Evolutionary conservation across 2,329 filamentous ascomycete species (phyloP).

Genomic region (Diaporthe amygdali): DNA sequence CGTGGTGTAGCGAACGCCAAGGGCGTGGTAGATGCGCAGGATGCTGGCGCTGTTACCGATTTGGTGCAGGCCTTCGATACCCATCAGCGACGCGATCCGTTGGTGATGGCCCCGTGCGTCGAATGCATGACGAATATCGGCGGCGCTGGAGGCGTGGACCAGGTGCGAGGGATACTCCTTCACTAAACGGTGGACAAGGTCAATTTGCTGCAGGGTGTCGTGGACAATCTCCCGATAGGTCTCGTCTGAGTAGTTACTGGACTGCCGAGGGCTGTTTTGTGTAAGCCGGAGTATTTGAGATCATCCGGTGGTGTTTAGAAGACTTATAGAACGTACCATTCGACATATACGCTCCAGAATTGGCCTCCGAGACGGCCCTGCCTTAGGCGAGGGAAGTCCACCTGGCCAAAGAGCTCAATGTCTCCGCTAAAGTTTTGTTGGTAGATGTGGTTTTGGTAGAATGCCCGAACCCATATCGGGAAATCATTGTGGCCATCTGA

Average conservation of each 20-base stretch:
- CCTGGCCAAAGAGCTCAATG: slow-evolving; percentile 20
- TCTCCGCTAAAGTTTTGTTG: neutral
- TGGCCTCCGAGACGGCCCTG: slow-evolving; percentile 29
- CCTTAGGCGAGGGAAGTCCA: slow-evolving; percentile 29
- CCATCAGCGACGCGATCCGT: slow-evolving; percentile 34
- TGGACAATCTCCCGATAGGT: neutral
- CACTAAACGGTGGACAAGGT: slow-evolving; percentile 9
- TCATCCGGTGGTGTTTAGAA: slow-evolving; percentile 27
- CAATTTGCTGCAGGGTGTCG: slow-evolving; percentile 17
- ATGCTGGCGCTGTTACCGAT: slow-evolving; percentile 29
- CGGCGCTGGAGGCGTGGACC: neutral
- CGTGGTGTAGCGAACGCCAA: slow-evolving; percentile 40
- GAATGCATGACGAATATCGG: slow-evolving; percentile 27
- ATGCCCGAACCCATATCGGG: neutral
- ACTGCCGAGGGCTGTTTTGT: neutral
- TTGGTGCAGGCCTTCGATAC: slow-evolving; percentile 32
- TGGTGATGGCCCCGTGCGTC: too few species aligned
- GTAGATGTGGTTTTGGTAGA: neutral
- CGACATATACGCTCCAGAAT: slow-evolving; percentile 33
- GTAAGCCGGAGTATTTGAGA: neutral
- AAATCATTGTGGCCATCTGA: neutral
- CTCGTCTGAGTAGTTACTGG: neutral
- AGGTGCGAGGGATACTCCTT: neutral
- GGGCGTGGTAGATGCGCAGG: slow-evolving; percentile 27
- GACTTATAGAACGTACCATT: slow-evolving; percentile 27